Evolutionary conservation across 192 early-diverging fungal genomes (phyloP), one percentile per base, ranked within the genome.

Genomic region (Coemansia pectinata): DNA sequence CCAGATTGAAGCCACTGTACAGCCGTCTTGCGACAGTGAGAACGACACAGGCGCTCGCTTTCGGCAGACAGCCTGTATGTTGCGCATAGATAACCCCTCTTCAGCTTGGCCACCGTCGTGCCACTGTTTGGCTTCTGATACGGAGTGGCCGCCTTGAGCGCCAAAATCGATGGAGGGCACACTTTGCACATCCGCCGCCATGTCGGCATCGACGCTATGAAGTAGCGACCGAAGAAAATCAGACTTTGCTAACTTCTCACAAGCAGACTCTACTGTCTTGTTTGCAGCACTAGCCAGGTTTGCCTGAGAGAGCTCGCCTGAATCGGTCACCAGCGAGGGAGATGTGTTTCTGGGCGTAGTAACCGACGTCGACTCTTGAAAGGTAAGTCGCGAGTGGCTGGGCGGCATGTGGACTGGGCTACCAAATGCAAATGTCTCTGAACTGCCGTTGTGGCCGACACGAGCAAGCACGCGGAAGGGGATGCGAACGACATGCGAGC

Each of bases 41-140:
- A 84, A 84, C 25, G 67, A 68, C 9, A 84, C 77, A 6, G 81
- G 81, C 21, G 81, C 76, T 4, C 73, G 62, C 33, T 65, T 58
- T 27, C 70, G 70, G n/a, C 81, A 78, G 6, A 66, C 47, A 2
- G 41, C 44, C 36, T 63, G 69, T 42, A 77, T 72, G 21, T 67
- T 70, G 34, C 39, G 60, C 55, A 40, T 61, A 36, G 59, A 61
- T 3, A 23, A 1, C 2, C 59, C 59, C 36, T 40, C 59, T 21
- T 53, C 55, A 2, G 59, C 48, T 9, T 31, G 48, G 23, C 67
- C 73, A 2, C 23, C 70, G n/a, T 21, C 14, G 2, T 50, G 41
- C 5, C 44, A 21, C 44, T 19, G 40, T 12, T 15, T 23, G 41
- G 9, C 41, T 12, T 45, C 48, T 34, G 40, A 6, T 45, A 21